Evolutionary conservation across 1,284 basidiomycete species (phyloP).

Genomic region (Sanguinoderma infundibulare): DNA sequence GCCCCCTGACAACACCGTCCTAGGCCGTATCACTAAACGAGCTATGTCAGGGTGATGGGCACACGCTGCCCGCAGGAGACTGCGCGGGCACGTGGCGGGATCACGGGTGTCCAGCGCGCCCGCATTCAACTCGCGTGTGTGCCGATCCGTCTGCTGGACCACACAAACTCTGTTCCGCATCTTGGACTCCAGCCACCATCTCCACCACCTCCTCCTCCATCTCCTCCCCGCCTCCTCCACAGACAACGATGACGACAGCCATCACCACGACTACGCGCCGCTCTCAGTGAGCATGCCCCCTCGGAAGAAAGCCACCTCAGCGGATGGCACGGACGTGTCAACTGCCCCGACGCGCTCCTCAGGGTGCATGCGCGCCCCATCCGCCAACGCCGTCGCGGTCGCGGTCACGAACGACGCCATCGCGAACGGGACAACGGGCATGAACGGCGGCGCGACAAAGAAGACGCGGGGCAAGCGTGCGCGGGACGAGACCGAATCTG

Average conservation of each 20-base stretch:
- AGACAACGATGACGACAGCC: background rate
- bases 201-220: too few species aligned
- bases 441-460: constrained; percentile 3
- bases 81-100: constrained; percentile 1
- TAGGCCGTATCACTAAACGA: background rate
- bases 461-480: constrained; percentile 34
- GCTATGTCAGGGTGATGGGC: background rate
- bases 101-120: constrained; percentile 5
- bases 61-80: background rate
- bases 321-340: background rate
- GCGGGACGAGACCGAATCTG: constrained; percentile 29
- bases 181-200: background rate
- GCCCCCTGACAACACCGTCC: constrained; percentile 7
- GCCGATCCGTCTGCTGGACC: constrained; percentile 1
- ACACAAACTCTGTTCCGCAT: background rate
- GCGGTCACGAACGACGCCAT: constrained; percentile 18
- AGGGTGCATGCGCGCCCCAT: constrained; percentile 25
- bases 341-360: constrained; percentile 22
- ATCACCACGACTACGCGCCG: background rate
- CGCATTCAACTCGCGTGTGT: constrained; percentile 11
- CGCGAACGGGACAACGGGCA: constrained; percentile 16
- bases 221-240: background rate
- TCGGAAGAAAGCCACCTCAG: constrained; percentile 34
- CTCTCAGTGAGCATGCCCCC: constrained; percentile 32
- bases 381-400: constrained; percentile 30